Evolutionary conservation across 257 asterid species (phyloP).

Genomic region (Nicotiana noctiflora): DNA sequence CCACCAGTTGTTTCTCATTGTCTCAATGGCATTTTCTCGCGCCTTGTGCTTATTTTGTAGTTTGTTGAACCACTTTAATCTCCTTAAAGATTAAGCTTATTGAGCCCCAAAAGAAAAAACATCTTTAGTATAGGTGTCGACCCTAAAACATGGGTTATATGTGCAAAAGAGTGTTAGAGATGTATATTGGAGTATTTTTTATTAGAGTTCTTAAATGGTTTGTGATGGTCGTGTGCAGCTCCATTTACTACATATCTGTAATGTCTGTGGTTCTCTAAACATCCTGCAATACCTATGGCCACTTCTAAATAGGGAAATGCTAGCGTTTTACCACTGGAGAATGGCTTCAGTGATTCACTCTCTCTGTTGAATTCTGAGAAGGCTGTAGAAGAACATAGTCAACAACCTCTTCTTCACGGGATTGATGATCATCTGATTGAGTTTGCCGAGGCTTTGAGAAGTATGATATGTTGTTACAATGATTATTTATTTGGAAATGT

Average conservation of each 20-base stretch:
- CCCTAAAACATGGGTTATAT: neutral
- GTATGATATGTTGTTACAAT: slow-evolving; percentile 29
- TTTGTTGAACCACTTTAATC: neutral
- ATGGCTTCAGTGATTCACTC: slow-evolving; percentile 33
- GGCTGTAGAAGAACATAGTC: slow-evolving; percentile 54
- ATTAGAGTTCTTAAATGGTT: neutral
- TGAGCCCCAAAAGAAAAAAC: neutral
- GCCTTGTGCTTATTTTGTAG: neutral
- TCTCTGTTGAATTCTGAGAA: slow-evolving; percentile 46
- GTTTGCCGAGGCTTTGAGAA: slow-evolving; percentile 84
- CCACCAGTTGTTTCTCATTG: neutral
- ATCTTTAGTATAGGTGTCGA: neutral
- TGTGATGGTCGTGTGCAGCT: neutral
- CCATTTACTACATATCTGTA: neutral
- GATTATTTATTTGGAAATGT: neutral
- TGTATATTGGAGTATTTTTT: neutral
- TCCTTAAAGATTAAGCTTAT: neutral
- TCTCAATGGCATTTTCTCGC: neutral
- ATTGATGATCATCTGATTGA: slow-evolving; percentile 74
- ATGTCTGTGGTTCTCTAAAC: neutral
- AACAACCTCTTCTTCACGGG: slow-evolving; percentile 66
- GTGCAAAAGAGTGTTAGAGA: neutral
- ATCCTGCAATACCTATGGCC: neutral
- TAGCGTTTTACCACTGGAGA: slow-evolving; percentile 40
- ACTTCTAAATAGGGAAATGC: slow-evolving; percentile 35